These are phyloP conservation scores for Cryphonectria carpinicola DNA, from an alignment of 2,329 filamentous ascomycete genomes.

Conservation along the genomic window DNA sequence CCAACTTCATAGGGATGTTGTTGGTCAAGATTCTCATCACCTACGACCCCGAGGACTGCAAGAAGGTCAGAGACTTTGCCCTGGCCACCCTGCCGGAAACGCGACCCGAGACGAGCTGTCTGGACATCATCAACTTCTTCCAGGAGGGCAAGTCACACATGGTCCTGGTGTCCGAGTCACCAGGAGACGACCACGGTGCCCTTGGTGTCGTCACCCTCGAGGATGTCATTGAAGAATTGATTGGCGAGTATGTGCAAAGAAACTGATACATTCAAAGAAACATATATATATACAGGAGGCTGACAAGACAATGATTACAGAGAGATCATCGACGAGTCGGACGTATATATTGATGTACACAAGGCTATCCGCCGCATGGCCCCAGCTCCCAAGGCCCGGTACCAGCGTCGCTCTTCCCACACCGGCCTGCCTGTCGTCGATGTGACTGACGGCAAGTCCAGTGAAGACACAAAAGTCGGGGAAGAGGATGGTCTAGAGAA, in stretches of 20 bases:
- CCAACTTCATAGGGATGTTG: slow-evolving; percentile 96
- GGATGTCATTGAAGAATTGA: slow-evolving; percentile 97
- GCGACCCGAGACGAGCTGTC: slow-evolving; percentile 89
- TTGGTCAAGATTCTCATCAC: slow-evolving; percentile 98
- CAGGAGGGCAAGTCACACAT: slow-evolving; percentile 99
- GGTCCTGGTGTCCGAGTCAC: slow-evolving; percentile 89
- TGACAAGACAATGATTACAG: slow-evolving; percentile 47
- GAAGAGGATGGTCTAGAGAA: slow-evolving; percentile 34
- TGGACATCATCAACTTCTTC: slow-evolving; percentile 99
- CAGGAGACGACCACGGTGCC: slow-evolving; percentile 88
- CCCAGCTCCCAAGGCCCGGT: slow-evolving; percentile 78
- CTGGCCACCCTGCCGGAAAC: slow-evolving; percentile 95
- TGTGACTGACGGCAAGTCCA: slow-evolving; percentile 31
- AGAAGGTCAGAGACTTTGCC: slow-evolving; percentile 85
- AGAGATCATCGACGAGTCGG: slow-evolving; percentile 98
- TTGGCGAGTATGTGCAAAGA: slow-evolving; percentile 79
- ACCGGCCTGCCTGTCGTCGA: slow-evolving; percentile 27
- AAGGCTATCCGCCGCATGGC: slow-evolving; percentile 91
- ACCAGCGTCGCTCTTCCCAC: slow-evolving; percentile 43
- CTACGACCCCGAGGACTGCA: slow-evolving; percentile 93
- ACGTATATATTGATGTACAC: slow-evolving; percentile 97
- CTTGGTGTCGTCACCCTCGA: slow-evolving; percentile 94
- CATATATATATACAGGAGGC: neutral
- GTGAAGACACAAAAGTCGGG: slow-evolving; percentile 35
- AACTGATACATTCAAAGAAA: neutral